These are phyloP conservation scores for Larix kaempferi DNA, from an alignment of 75 land plant species.

Conservation along the genomic window DNA sequence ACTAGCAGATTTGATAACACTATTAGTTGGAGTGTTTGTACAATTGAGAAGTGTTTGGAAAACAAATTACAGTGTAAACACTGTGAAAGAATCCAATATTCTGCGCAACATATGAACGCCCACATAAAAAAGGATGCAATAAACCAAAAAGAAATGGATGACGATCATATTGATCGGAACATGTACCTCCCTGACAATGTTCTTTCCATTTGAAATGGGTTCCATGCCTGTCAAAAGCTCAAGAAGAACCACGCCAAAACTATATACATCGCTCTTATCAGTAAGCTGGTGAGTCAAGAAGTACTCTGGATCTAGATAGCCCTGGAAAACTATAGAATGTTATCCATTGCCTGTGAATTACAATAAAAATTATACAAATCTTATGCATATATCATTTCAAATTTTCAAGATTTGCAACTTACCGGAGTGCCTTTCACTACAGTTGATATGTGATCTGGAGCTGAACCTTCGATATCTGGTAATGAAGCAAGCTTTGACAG, in stretches of 20 bases:
- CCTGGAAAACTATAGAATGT: conserved; percentile 44
- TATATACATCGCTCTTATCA: conserved; percentile 97
- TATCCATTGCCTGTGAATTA: neutral
- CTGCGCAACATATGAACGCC: conserved; percentile 11
- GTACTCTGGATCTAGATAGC: conserved; percentile 96
- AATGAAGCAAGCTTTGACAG: conserved; percentile 39
- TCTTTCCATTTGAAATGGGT: conserved; percentile 79
- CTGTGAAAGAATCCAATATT: neutral
- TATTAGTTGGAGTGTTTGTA: conserved; percentile 37
- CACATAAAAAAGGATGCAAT: no score
- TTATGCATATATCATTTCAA: neutral
- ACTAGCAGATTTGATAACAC: neutral
- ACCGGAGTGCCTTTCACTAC: conserved; percentile 69
- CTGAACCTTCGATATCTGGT: conserved; percentile 37
- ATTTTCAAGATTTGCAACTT: neutral
- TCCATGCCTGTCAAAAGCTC: conserved; percentile 92
- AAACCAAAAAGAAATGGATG: conserved; percentile 17
- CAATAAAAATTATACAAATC: neutral
- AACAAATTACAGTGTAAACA: neutral
- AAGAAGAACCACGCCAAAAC: conserved; percentile 90
- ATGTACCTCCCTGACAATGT: conserved; percentile 91
- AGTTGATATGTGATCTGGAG: conserved; percentile 43
- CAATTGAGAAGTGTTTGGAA: conserved; percentile 16
- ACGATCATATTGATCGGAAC: neutral
- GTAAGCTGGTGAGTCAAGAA: conserved; percentile 80